Conservation (phyloP, 257 asterid species). For the Nicotiana benthamiana region DNA sequence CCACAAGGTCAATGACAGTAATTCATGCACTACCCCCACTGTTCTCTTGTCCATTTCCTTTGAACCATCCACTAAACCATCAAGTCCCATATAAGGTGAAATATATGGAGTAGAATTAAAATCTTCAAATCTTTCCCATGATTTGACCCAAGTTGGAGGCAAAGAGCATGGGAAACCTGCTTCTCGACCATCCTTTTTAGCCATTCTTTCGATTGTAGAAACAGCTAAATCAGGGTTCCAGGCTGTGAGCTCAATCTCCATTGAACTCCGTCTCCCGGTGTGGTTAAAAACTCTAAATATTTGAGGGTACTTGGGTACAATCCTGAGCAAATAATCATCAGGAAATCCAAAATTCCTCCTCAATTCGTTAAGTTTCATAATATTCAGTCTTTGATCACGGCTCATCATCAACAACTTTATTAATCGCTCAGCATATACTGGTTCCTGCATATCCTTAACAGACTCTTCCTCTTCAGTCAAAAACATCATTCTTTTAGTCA, state of each 20-base stretch:
- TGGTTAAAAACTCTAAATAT: slow-evolving; percentile 52
- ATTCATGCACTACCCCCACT: slow-evolving; percentile 62
- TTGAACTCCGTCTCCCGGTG: slow-evolving; percentile 66
- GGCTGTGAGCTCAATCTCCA: slow-evolving; percentile 67
- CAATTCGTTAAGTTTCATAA: slow-evolving; percentile 50
- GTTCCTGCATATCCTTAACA: slow-evolving; percentile 59
- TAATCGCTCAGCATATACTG: slow-evolving; percentile 49
- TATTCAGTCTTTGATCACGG: slow-evolving; percentile 55
- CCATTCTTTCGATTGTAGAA: slow-evolving; percentile 52
- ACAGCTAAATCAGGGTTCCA: slow-evolving; percentile 49
- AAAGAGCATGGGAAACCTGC: slow-evolving; percentile 59
- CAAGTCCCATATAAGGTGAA: slow-evolving; percentile 51
- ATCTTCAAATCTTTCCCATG: slow-evolving; percentile 63
- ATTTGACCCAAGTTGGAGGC: slow-evolving; percentile 51
- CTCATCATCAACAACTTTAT: slow-evolving; percentile 89
- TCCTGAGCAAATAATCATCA: slow-evolving; percentile 74
- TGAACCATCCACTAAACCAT: slow-evolving; percentile 41
- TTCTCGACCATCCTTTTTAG: slow-evolving; percentile 36
- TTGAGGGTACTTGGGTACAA: slow-evolving; percentile 70
- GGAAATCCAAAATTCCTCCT: slow-evolving; percentile 52
- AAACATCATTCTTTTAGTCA: slow-evolving; percentile 61
- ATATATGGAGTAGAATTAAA: slow-evolving; percentile 69
- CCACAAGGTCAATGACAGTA: slow-evolving; percentile 77
- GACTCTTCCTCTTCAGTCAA: slow-evolving; percentile 83
- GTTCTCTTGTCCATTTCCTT: slow-evolving; percentile 66